Percentiles rank a stretch among this genome's conserved stretches.
phyloP scores from a whole-genome alignment of 495 filamentous ascomycete species.

The Tuber magnatum region DNA sequence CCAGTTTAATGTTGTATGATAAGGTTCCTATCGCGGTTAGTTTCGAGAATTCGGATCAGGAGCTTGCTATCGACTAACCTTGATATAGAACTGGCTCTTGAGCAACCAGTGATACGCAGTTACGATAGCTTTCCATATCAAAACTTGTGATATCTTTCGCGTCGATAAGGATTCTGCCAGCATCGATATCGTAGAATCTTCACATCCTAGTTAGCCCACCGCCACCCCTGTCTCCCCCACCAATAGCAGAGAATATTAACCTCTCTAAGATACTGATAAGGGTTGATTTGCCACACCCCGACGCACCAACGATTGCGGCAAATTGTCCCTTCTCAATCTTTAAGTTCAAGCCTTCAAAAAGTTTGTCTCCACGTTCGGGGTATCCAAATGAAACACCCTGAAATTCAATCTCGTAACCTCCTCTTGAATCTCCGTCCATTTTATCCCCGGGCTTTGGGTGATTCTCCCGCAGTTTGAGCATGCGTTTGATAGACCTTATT shows the following conservation, averaged over 20 bases:
- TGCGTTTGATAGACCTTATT: conserved; percentile 16
- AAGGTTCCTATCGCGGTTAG: conserved; percentile 42
- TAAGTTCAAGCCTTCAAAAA: conserved; percentile 51
- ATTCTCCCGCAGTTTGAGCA: conserved; percentile 14
- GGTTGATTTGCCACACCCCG: conserved; percentile 67
- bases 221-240: conserved; percentile 22
- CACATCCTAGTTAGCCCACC: neutral
- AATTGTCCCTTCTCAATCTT: conserved; percentile 59
- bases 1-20: conserved; percentile 56
- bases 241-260: conserved; percentile 16
- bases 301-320: conserved; percentile 62
- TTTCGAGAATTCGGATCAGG: neutral
- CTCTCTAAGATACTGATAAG: conserved; percentile 57
- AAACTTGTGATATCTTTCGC: conserved; percentile 47
- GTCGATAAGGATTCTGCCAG: conserved; percentile 50
- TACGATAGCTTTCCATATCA: conserved; percentile 50
- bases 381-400: conserved; percentile 56
- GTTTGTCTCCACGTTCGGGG: conserved; percentile 47
- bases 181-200: conserved; percentile 52
- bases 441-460: conserved; percentile 7
- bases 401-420: conserved; percentile 53
- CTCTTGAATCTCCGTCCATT: conserved; percentile 16
- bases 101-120: conserved; percentile 51
- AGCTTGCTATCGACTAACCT: conserved; percentile 42
- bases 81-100: conserved; percentile 57